Evolutionary conservation across 2,329 filamentous ascomycete species (phyloP).

Genomic region (Apiospora malaysiana): DNA sequence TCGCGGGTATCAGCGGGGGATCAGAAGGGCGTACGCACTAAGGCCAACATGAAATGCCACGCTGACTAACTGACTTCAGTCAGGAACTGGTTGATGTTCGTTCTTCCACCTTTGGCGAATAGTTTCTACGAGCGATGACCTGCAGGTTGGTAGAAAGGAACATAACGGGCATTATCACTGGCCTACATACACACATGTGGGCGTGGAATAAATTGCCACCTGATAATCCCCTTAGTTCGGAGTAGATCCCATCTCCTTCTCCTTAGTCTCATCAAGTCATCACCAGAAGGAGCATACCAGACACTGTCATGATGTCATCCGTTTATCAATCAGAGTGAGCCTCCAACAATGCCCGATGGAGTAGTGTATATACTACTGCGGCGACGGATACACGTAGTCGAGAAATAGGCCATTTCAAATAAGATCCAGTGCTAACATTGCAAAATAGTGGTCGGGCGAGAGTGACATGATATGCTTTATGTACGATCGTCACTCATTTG

Average conservation of each 20-base stretch:
- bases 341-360: neutral
- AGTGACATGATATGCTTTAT: neutral
- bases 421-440: too few species aligned
- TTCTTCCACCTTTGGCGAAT: neutral
- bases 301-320: conserved; percentile 13
- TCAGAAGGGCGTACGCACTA: neutral
- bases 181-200: too few species aligned
- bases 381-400: neutral
- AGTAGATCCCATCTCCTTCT: neutral
- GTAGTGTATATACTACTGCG: neutral
- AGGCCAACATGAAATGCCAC: neutral
- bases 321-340: neutral
- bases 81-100: neutral
- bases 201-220: neutral
- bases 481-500: neutral
- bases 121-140: neutral
- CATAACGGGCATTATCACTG: too few species aligned
- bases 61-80: neutral
- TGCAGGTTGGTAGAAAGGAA: too few species aligned
- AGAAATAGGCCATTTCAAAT: neutral
- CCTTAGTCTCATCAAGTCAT: neutral
- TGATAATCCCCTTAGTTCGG: neutral
- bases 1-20: conserved; percentile 17
- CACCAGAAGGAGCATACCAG: neutral
- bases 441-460: neutral